Evolutionary conservation across 1,139 yeast species (phyloP).

Genomic region (Trichomonascaceae sp.): DNA sequence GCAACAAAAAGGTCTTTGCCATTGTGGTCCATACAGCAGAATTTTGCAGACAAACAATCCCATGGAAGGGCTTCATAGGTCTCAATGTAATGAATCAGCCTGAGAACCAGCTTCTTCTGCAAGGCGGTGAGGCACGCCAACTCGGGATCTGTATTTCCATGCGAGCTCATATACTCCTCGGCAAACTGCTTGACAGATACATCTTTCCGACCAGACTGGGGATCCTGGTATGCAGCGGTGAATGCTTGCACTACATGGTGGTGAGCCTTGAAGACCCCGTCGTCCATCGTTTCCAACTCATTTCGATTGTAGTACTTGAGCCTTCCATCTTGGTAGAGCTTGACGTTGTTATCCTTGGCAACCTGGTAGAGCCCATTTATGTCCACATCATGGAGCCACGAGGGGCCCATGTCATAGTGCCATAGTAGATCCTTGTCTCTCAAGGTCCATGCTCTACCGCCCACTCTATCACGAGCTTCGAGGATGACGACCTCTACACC

Average conservation of each 20-base stretch:
- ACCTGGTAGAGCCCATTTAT: constrained; percentile 38
- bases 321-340: constrained; percentile 35
- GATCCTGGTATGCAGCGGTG: constrained; percentile 38
- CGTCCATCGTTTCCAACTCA: constrained; percentile 6
- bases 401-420: constrained; percentile 57
- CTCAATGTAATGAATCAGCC: constrained; percentile 29
- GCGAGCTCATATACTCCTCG: constrained; percentile 32
- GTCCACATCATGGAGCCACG: constrained; percentile 80
- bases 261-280: constrained; percentile 23
- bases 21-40: constrained; percentile 63
- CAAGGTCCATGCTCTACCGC: constrained; percentile 33
- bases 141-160: constrained; percentile 34
- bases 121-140: no score
- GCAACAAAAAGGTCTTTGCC: constrained; percentile 83
- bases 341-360: constrained; percentile 18
- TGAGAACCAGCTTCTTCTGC: not conserved
- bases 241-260: constrained; percentile 44
- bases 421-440: constrained; percentile 14
- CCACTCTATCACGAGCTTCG: constrained; percentile 46
- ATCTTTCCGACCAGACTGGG: constrained; percentile 23
- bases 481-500: constrained; percentile 35
- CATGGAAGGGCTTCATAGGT: constrained; percentile 65
- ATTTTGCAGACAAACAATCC: constrained; percentile 11
- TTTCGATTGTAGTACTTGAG: constrained; percentile 24
- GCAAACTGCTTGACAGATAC: constrained; percentile 38